A percentile compares a stretch with the other conserved stretches of the same genome.
Evolutionary conservation across 2,329 filamentous ascomycete species (phyloP).

Genomic region (Exophiala oligosperma): DNA sequence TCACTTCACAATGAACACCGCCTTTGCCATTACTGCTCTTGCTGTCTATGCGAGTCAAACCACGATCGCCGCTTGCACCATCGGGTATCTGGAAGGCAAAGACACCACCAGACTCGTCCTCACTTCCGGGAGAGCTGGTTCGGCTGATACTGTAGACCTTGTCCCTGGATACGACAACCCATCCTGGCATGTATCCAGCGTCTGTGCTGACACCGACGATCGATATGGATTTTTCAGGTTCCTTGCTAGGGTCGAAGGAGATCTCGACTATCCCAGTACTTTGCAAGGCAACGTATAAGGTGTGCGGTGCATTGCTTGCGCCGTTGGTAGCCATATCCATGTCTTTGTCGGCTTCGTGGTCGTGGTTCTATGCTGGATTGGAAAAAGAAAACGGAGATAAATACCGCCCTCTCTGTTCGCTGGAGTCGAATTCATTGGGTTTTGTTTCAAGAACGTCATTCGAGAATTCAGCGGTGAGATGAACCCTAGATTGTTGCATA

Average conservation of each 20-base stretch:
- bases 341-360: not conserved
- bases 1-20: slow-evolving; percentile 11
- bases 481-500: no score
- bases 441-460: no score
- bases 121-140: not conserved
- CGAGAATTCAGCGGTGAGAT: no score
- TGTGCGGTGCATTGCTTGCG: not conserved
- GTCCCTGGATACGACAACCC: slow-evolving; percentile 5
- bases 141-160: slow-evolving; percentile 16
- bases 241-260: slow-evolving; percentile 9
- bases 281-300: slow-evolving; percentile 14
- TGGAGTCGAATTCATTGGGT: no score
- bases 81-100: not conserved
- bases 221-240: slow-evolving; percentile 7
- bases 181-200: slow-evolving; percentile 12
- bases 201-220: slow-evolving; percentile 6
- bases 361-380: not conserved
- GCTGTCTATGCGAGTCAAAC: slow-evolving; percentile 1
- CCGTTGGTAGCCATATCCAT: not conserved
- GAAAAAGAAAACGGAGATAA: not conserved
- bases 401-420: no score
- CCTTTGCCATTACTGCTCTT: slow-evolving; percentile 15
- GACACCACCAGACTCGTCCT: slow-evolving; percentile 3
- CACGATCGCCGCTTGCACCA: not conserved
- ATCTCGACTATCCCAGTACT: slow-evolving; percentile 14